These are phyloP conservation scores for Blastobotrys mokoenaii DNA, from an alignment of 805 yeast species.

Conservation along the genomic window DNA sequence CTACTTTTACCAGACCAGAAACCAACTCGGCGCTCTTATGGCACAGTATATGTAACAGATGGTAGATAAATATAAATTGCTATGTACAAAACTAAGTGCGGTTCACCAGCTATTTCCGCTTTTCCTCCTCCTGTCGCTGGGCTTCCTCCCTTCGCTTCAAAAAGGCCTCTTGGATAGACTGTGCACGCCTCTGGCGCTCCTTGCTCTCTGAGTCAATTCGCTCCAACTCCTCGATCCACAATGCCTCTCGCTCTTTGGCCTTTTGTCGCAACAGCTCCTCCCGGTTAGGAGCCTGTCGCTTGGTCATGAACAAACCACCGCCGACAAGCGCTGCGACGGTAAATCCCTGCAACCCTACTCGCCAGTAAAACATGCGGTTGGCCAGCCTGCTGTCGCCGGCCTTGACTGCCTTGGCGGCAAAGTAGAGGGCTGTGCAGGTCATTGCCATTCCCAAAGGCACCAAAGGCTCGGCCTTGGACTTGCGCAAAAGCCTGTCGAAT, in stretches of 20 bases:
- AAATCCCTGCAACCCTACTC: slow-evolving; percentile 79
- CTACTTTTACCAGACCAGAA: too few relatives aligned
- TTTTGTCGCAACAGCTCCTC: slow-evolving; percentile 65
- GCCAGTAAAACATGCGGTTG: slow-evolving; percentile 80
- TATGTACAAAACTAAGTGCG: too few relatives aligned
- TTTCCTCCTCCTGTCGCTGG: slow-evolving; percentile 5
- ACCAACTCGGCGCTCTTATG: too few relatives aligned
- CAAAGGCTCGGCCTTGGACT: slow-evolving; percentile 77
- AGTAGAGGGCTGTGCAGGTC: slow-evolving; percentile 70
- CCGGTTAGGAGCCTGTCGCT: slow-evolving; percentile 22
- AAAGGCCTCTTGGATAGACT: slow-evolving; percentile 7
- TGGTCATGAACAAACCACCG: slow-evolving; percentile 50
- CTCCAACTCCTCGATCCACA: slow-evolving; percentile 82
- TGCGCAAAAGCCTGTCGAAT: slow-evolving; percentile 20
- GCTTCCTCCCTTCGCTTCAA: slow-evolving; percentile 6
- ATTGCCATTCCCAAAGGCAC: slow-evolving; percentile 78
- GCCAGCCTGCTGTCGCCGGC: slow-evolving; percentile 67
- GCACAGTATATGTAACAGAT: too few relatives aligned
- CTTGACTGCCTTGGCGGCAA: slow-evolving; percentile 71
- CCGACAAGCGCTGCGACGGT: slow-evolving; percentile 75
- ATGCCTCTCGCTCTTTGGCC: slow-evolving; percentile 73
- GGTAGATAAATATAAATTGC: too few relatives aligned
- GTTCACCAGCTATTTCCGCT: not conserved
- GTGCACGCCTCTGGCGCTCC: slow-evolving; percentile 59
- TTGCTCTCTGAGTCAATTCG: slow-evolving; percentile 72